Conservation (phyloP, 139 green algal species). For the Closterium sp. region DNA sequence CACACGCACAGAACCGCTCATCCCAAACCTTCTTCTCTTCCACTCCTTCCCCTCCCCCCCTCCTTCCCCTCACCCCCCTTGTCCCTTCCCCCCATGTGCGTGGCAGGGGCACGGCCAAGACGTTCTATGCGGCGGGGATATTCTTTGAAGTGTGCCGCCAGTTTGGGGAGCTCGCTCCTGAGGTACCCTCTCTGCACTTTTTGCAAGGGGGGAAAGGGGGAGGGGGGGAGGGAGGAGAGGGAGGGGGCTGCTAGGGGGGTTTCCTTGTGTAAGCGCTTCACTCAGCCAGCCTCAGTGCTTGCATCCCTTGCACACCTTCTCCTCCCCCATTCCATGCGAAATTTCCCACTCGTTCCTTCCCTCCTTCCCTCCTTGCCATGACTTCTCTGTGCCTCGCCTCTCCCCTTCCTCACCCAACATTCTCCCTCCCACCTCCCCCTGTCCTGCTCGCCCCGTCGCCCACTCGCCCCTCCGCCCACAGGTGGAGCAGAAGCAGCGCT, state of each 20-base stretch:
- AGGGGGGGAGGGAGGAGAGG: too few relatives aligned
- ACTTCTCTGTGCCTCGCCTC: neutral
- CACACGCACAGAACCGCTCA: neutral
- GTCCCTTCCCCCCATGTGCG: too few relatives aligned
- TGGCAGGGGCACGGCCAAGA: conserved; percentile 66
- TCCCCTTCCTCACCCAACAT: neutral
- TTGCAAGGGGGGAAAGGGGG: too few relatives aligned
- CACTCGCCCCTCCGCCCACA: neutral
- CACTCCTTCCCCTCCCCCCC: neutral
- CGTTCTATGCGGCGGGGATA: conserved; percentile 79
- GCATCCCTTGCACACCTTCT: neutral
- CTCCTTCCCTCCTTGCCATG: neutral
- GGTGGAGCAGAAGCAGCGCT: conserved; percentile 76
- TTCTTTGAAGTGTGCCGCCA: conserved; percentile 85
- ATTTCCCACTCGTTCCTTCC: too few relatives aligned
- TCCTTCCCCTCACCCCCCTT: neutral
- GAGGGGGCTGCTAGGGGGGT: too few relatives aligned
- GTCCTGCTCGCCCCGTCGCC: neutral
- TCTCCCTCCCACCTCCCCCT: neutral
- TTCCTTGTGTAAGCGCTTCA: too few relatives aligned
- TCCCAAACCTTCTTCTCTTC: neutral
- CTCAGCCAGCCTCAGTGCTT: neutral
- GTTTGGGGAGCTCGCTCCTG: conserved; percentile 66
- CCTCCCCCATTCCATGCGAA: too few relatives aligned
- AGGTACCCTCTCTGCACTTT: too few relatives aligned